These are phyloP conservation scores for Xylariaceae sp. DNA, from an alignment of 2,329 filamentous ascomycete species.

Conservation along the genomic window DNA sequence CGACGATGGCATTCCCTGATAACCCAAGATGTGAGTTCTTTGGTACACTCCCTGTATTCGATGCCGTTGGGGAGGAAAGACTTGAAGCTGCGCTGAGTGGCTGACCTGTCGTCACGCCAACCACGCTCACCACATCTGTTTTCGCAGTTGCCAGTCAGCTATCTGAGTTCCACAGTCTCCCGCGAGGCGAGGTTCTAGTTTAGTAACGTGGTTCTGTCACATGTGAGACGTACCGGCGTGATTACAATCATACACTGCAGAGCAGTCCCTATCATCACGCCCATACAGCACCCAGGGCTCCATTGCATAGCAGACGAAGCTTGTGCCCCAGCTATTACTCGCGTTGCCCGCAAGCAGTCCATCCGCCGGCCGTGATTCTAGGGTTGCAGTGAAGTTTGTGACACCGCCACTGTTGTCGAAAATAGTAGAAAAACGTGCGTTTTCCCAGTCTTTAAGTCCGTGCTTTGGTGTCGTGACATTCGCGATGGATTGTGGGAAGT, in stretches of 20 bases:
- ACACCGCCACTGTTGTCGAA: not conserved
- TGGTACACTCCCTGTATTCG: not conserved
- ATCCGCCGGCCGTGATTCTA: not conserved
- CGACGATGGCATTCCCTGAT: not conserved
- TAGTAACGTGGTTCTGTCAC: not conserved
- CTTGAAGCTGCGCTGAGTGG: not conserved
- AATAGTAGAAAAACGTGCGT: not conserved
- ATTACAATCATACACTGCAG: slow-evolving; percentile 2
- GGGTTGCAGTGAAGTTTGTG: slow-evolving; percentile 1
- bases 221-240: slow-evolving; percentile 1
- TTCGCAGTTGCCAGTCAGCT: too few species aligned
- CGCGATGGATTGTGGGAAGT: slow-evolving; percentile 1
- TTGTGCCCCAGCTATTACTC: slow-evolving; percentile 1
- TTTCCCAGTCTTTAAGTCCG: slow-evolving; percentile 1
- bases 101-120: too few species aligned
- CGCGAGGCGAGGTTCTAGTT: not conserved
- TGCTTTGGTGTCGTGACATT: not conserved
- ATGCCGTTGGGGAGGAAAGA: not conserved
- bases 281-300: not conserved
- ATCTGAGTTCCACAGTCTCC: too few species aligned
- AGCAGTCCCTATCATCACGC: slow-evolving; percentile 1
- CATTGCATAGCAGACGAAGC: slow-evolving; percentile 4
- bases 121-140: too few species aligned
- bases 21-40: not conserved
- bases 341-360: slow-evolving; percentile 4